Base-by-base conservation (phyloP, 2,329 filamentous ascomycete species). In the Ophiognomonia clavigignenti-juglandacearum region DNA sequence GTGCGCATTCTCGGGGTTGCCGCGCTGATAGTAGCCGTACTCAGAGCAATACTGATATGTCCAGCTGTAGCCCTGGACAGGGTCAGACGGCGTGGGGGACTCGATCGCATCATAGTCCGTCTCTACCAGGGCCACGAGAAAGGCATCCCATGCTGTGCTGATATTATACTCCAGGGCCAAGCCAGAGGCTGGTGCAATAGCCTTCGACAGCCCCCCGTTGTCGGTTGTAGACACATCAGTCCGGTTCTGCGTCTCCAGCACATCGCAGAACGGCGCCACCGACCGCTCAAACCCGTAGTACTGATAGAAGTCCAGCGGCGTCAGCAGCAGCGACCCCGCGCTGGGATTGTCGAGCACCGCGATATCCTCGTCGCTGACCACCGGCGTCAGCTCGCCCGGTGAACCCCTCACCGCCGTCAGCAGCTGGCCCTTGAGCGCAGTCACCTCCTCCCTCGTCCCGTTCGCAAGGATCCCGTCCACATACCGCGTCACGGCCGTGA, bases 221-320 rank as follows among this genome's bases (percentile, higher is more conserved):
- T 47, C 44, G 16, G 44, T 47, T 9, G 44, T 47, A 16, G 29
- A 29, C 9, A 47, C 7, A 16, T 18, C 11, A 6, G 44, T 47
- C 18, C 37, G 8, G 18, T 47, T 47, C 16, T 41, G 48, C 26
- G 39, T 36, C 43, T 53, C 51, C 41, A 45, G 27, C 14, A 37
- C 8, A 19, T 53, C 48, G 38, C 51, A 53, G 26, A 53, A 48
- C 16, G 26, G 23, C 23, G 40, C 37, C 14, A 50, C 22, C n/a
- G 39, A 31, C 2, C 9, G 4, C 9, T 32, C 19, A 16, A 45
- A 40, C 6, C 45, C 48, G 27, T 39, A 43, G 29, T 31, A 39
- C 19, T 51, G 48, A 16, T 39, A 46, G 9, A 39, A 24, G 47
- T 43, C 55, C 48, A 32, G 40, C 37, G 18, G 40, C 37, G 19